phyloP scores from a whole-genome alignment of 2,329 filamentous ascomycete species.

The Dactylellina haptotyla region DNA sequence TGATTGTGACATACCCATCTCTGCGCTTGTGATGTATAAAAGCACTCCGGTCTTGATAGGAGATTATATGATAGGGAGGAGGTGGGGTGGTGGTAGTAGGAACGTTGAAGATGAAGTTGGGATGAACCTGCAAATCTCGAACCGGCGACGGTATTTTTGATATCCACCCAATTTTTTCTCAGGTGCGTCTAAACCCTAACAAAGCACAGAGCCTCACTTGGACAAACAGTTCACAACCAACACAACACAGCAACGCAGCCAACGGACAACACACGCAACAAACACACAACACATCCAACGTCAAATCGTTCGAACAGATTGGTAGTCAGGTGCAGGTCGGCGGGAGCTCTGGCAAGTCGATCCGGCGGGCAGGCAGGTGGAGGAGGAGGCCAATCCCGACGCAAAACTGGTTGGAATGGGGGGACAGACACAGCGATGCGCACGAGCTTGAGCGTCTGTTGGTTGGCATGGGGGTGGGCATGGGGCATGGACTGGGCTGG shows the following conservation, averaged over 20 bases:
- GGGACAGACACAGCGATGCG: neutral
- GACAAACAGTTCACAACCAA: conserved; percentile 1
- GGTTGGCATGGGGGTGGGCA: neutral
- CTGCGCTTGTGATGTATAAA: conserved; percentile 55
- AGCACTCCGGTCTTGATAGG: conserved; percentile 56
- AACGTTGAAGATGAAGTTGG: conserved; percentile 42
- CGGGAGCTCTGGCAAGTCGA: conserved; percentile 23
- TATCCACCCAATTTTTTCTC: conserved; percentile 13
- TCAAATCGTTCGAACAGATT: neutral
- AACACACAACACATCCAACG: neutral
- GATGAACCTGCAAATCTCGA: conserved; percentile 40
- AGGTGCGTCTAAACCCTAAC: conserved; percentile 52
- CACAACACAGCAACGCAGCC: conserved; percentile 17
- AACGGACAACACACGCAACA: too few relatives aligned
- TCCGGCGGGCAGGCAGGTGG: conserved; percentile 5
- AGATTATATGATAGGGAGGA: conserved; percentile 19
- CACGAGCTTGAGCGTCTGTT: neutral
- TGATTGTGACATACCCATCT: conserved; percentile 54
- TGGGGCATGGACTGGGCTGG: neutral
- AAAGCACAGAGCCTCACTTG: conserved; percentile 18
- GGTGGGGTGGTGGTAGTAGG: conserved; percentile 28
- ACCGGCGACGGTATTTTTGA: conserved; percentile 29
- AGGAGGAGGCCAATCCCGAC: conserved; percentile 15
- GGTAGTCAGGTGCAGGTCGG: neutral
- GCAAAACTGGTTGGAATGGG: neutral